Evolutionary conservation across 2,329 filamentous ascomycete species (phyloP), one percentile per base, ranked within the genome.

Genomic region (Cryphonectria parasitica): DNA sequence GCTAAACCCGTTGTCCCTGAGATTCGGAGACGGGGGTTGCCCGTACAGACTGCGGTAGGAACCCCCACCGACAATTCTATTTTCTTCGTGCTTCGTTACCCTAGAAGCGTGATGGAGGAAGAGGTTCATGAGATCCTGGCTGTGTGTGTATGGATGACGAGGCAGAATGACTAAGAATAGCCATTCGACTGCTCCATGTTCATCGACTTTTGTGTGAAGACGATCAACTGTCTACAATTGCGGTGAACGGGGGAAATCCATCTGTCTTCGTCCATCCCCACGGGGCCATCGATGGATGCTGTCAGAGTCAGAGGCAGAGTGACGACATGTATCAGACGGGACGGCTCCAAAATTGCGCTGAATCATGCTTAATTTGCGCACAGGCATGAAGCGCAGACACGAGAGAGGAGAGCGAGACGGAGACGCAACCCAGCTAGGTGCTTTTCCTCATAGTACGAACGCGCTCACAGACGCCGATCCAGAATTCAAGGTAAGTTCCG

Each of bases 111-210:
- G 28, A 19, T 58, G 54, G 31, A 56, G 3, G 11, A 56, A 58
- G 25, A 58, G 28, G 66, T 43, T 58, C 56, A 22, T 22, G 61
- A 64, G 61, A 25, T n/a, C 36, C n/a, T 28, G 61, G 61, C 22
- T 49, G 17, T 34, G 10, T 39, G 36, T 39, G 19, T 49, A 10
- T 49, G 28, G 25, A 31, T 41, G 41, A 45, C 41, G 41, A 58
- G 17, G 43, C 28, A 52, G 36, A 4, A 25, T 66, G 43, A 64
- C 63, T 39, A 66, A 69, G 70, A 69, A 69, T 71, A 71, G 67
- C 61, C 15, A 28, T 54, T 65, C 22, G 45, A 39, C 43, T n/a
- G 15, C 8, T 39, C 36, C n/a, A n/a, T 39, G 10, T n/a, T 17
- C 19, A 39, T 22, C 31, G 7, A 61, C 6, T n/a, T n/a, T 61